Evolutionary conservation across 176 grass and related monocot species (phyloP).

Genomic region (Aegilops bicornis): DNA sequence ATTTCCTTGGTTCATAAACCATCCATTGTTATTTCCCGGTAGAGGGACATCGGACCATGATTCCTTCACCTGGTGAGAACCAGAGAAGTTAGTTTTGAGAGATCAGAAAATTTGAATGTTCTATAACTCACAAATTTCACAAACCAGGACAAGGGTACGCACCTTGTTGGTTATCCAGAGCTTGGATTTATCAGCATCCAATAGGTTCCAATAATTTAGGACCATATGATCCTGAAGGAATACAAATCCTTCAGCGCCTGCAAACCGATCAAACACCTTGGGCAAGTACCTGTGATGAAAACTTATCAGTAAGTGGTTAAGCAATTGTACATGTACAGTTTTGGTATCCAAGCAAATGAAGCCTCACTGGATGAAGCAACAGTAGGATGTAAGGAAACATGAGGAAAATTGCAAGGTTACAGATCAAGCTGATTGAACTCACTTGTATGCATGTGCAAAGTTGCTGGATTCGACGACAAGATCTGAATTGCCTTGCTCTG

Average conservation of each 20-base stretch:
- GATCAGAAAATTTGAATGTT: background rate
- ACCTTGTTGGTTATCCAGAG: constrained; percentile 96
- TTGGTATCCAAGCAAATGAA: constrained; percentile 1
- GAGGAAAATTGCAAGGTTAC: background rate
- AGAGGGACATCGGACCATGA: constrained; percentile 62
- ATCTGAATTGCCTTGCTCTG: constrained; percentile 61
- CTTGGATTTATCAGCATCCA: constrained; percentile 77
- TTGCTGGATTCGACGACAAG: constrained; percentile 63
- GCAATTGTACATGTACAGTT: background rate
- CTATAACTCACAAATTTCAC: background rate
- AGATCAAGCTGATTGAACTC: constrained; percentile 41
- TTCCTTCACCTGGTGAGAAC: constrained; percentile 53
- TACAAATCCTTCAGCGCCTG: constrained; percentile 84
- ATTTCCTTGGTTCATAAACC: constrained; percentile 71
- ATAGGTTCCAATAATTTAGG: constrained; percentile 91
- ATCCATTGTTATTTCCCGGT: constrained; percentile 44
- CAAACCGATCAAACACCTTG: constrained; percentile 73
- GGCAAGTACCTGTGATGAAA: constrained; percentile 67
- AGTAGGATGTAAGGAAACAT: background rate
- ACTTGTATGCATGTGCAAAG: constrained; percentile 83
- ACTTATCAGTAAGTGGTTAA: background rate
- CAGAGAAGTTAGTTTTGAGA: constrained; percentile 8
- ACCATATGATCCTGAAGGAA: constrained; percentile 91
- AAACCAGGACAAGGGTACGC: constrained; percentile 6
- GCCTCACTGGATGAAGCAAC: background rate